Conservation (phyloP, 2,329 filamentous ascomycete species). For the Fusarium irregulare region DNA sequence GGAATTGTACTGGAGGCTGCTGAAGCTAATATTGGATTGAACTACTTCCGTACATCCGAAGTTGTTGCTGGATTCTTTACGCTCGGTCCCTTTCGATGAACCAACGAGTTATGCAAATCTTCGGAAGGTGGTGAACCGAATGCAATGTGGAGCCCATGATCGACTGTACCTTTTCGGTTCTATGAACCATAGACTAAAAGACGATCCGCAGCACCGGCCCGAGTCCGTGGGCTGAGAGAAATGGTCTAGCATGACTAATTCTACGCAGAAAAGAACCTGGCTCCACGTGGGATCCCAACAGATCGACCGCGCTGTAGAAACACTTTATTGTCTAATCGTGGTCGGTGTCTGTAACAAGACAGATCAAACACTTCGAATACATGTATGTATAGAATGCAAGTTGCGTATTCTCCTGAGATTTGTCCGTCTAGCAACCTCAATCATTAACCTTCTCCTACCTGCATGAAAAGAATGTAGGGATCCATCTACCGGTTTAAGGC, state of each 20-base stretch:
- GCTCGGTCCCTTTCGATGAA: neutral
- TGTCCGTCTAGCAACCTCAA: neutral
- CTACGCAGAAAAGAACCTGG: neutral
- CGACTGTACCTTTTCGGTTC: neutral
- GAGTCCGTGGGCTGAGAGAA: neutral
- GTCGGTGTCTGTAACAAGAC: neutral
- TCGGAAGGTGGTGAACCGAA: neutral
- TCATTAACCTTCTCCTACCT: neutral
- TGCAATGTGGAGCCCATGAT: neutral
- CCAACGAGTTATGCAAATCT: neutral
- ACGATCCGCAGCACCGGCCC: neutral
- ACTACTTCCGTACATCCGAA: neutral
- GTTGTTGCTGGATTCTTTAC: neutral
- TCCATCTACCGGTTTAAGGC: neutral
- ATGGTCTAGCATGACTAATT: neutral
- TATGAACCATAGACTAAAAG: neutral
- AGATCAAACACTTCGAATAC: neutral
- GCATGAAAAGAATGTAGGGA: neutral
- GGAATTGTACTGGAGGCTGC: neutral
- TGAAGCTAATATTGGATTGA: rapidly evolving
- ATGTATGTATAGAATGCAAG: neutral
- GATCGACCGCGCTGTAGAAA: neutral
- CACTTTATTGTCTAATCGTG: neutral
- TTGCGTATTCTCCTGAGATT: rapidly evolving
- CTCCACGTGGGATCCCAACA: neutral